Conservation (phyloP, 1,284 basidiomycete genomes). For the Ganoderma multipileum region DNA sequence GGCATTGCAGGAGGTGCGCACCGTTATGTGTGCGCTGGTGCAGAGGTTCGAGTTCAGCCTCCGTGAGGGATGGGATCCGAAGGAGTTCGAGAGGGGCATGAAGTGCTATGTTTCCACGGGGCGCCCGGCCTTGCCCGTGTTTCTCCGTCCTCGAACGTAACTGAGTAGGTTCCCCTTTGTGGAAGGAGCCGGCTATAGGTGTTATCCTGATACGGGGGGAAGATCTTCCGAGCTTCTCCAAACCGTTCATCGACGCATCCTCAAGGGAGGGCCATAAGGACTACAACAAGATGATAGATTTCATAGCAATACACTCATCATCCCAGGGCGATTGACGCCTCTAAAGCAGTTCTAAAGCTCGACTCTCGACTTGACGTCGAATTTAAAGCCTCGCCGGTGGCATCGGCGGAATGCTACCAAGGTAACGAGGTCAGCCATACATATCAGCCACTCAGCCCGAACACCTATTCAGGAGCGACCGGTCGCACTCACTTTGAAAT, state of each 20-base stretch:
- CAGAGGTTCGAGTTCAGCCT: slow-evolving; percentile 8
- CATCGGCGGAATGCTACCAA: slow-evolving; percentile 4
- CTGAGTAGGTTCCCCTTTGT: not conserved
- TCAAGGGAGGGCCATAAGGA: not conserved
- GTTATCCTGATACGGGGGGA: not conserved
- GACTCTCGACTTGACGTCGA: not conserved
- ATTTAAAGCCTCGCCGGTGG: not conserved
- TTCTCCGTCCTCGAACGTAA: not conserved
- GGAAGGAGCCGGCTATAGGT: not conserved
- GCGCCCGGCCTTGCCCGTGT: slow-evolving; percentile 2
- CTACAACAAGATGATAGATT: not conserved
- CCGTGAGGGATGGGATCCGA: slow-evolving; percentile 6
- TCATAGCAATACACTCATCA: not conserved
- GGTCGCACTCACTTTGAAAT: not conserved
- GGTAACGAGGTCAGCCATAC: not conserved
- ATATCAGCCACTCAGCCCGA: not conserved
- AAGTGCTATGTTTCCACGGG: slow-evolving; percentile 6
- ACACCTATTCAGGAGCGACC: not conserved
- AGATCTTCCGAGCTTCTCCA: not conserved
- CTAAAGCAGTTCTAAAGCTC: no score
- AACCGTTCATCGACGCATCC: not conserved
- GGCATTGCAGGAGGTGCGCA: slow-evolving; percentile 31
- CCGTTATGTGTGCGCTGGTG: slow-evolving; percentile 14
- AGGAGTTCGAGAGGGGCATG: not conserved
- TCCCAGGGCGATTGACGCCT: not conserved